phyloP scores from a whole-genome alignment of 1,284 basidiomycete genomes.

The Naganishia liquefaciens region DNA sequence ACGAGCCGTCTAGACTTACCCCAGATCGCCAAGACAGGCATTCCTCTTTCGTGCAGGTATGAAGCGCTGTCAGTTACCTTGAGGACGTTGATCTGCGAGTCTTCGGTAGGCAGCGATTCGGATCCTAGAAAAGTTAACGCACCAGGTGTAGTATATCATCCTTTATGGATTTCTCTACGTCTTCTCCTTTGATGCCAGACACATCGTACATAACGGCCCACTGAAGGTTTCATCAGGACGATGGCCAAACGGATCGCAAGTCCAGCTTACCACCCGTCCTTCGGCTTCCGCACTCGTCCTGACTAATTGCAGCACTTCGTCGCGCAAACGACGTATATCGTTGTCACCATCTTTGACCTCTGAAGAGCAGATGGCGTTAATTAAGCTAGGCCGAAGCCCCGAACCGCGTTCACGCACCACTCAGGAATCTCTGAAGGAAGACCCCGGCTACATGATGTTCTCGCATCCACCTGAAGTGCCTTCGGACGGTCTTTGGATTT shows the following conservation, averaged over 20 bases:
- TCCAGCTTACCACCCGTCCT: slow-evolving; percentile 39
- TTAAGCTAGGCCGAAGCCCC: slow-evolving; percentile 56
- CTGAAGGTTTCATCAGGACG: slow-evolving; percentile 1
- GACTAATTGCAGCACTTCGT: slow-evolving; percentile 69
- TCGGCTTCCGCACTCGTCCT: slow-evolving; percentile 50
- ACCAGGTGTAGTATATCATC: slow-evolving; percentile 36
- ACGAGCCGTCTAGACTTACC: slow-evolving; percentile 8
- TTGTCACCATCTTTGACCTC: slow-evolving; percentile 58
- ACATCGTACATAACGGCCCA: slow-evolving; percentile 35
- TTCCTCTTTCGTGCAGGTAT: slow-evolving; percentile 34
- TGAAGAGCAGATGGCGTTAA: slow-evolving; percentile 3
- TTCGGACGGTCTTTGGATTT: slow-evolving; percentile 67
- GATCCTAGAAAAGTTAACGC: not conserved
- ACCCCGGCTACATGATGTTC: slow-evolving; percentile 71
- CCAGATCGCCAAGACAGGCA: slow-evolving; percentile 37
- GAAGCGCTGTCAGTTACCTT: slow-evolving; percentile 29
- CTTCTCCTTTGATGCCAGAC: slow-evolving; percentile 28
- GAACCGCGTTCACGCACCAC: slow-evolving; percentile 43
- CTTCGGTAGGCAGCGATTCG: not conserved
- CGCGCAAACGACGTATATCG: slow-evolving; percentile 61
- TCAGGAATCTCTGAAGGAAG: slow-evolving; percentile 68
- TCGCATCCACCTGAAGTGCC: slow-evolving; percentile 81
- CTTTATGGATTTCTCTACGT: slow-evolving; percentile 32
- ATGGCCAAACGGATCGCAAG: not conserved
- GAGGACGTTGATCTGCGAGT: slow-evolving; percentile 30